A percentile compares a stretch with the other conserved stretches of the same genome.
Conservation (phyloP, 768 basidiomycete genomes). For the Lentinula boryana region DNA sequence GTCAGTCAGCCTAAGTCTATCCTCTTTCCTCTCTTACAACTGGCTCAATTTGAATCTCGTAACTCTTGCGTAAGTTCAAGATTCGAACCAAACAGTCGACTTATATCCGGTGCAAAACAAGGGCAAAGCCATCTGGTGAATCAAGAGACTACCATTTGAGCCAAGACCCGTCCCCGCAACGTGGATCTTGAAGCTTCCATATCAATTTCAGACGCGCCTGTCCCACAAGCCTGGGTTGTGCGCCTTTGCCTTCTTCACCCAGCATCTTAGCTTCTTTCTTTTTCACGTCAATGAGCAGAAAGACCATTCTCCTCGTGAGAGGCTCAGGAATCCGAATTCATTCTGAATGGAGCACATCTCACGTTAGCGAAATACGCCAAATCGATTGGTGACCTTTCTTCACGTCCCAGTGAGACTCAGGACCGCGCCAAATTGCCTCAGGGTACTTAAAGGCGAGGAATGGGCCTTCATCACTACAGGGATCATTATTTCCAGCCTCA, state of each 20-base stretch:
- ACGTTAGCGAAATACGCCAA: not conserved
- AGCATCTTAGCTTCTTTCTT: not conserved
- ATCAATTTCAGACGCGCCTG: not conserved
- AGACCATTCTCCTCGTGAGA: not conserved
- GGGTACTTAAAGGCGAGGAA: not conserved
- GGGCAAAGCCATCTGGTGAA: not conserved
- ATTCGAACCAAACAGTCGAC: not conserved
- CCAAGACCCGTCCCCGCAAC: not conserved
- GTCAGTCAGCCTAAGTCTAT: not conserved
- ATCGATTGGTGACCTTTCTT: not conserved
- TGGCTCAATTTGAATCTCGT: too few relatives aligned
- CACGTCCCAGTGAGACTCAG: not conserved
- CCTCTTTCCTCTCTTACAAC: not conserved
- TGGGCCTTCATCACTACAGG: not conserved
- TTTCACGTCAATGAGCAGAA: not conserved
- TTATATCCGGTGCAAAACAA: not conserved
- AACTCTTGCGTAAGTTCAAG: too few relatives aligned
- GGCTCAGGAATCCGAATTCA: not conserved
- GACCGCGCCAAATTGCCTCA: conserved; percentile 1
- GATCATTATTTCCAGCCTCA: not conserved
- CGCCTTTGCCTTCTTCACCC: not conserved
- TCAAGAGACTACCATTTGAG: not conserved
- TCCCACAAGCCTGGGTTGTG: conserved; percentile 5
- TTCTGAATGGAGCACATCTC: not conserved
- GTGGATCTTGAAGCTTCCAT: not conserved